Evolutionary conservation across 768 basidiomycete genomes (phyloP).

Genomic region (Amanita jacksonii): DNA sequence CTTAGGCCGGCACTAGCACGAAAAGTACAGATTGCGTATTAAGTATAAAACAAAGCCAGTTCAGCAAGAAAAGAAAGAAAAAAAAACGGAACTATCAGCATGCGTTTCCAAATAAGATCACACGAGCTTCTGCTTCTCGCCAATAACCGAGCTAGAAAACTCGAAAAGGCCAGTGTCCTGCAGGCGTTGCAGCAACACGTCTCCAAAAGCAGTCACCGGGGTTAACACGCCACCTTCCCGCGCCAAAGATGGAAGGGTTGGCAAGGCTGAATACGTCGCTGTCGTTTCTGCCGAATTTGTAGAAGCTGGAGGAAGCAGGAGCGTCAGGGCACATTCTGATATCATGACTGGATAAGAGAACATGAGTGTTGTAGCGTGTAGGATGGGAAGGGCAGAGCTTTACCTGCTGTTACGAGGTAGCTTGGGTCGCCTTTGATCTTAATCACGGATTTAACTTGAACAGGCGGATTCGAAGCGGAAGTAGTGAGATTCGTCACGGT

Average conservation of each 20-base stretch:
- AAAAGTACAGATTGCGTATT: too few species aligned
- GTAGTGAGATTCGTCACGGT: constrained; percentile 63
- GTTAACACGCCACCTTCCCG: constrained; percentile 74
- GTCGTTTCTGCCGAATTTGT: constrained; percentile 10
- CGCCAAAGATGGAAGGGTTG: constrained; percentile 45
- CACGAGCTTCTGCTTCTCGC: constrained; percentile 1
- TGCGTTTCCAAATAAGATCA: neutral
- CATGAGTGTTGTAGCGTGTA: constrained; percentile 5
- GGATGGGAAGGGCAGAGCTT: constrained; percentile 12
- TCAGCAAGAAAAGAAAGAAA: too few species aligned
- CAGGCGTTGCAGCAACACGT: constrained; percentile 61
- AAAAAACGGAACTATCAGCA: too few species aligned
- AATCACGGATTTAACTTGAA: constrained; percentile 52
- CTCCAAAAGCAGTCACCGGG: constrained; percentile 74
- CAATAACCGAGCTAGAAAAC: constrained; percentile 21
- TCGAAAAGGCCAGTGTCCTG: constrained; percentile 45
- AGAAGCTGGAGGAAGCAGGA: constrained; percentile 41
- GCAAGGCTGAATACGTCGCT: constrained; percentile 22
- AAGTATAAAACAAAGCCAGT: too few species aligned
- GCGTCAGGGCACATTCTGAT: constrained; percentile 66
- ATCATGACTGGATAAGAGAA: constrained; percentile 48
- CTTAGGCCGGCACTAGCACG: too few species aligned
- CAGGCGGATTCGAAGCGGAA: constrained; percentile 35
- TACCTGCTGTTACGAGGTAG: constrained; percentile 49
- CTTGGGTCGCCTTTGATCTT: constrained; percentile 72